Evolutionary conservation across 169 alveolate genomes (phyloP).

Genomic region (Eimeria necatrix): DNA sequence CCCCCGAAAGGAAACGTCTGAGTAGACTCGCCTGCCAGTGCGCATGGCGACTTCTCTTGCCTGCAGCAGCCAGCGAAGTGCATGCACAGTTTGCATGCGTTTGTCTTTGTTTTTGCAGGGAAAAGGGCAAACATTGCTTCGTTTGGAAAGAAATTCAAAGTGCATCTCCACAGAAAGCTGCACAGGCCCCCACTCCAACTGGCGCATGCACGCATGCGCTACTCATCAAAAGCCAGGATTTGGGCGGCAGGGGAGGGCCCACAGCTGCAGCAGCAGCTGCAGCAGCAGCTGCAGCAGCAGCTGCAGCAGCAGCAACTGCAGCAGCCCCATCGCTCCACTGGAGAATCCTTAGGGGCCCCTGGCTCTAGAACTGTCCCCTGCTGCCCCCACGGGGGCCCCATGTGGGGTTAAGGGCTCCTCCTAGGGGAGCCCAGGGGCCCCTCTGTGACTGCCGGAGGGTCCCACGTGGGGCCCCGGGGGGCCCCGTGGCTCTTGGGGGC

Average conservation of each 20-base stretch:
- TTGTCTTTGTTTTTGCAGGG: not conserved
- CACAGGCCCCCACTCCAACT: no score
- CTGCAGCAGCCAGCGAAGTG: slow-evolving; percentile 9
- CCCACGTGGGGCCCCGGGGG: no score
- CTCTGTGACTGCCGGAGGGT: no score
- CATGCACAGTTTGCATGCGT: not conserved
- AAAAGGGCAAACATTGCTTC: not conserved
- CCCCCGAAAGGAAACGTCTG: slow-evolving; percentile 75
- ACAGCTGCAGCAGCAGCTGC: not conserved
- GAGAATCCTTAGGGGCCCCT: no score
- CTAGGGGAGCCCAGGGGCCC: no score
- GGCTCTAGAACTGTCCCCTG: no score
- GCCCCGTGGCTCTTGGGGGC: no score
- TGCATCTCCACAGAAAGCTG: not conserved
- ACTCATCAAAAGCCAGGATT: no score
- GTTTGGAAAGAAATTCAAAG: not conserved
- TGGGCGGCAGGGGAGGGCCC: not conserved
- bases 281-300: slow-evolving; percentile 14
- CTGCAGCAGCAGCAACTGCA: no score
- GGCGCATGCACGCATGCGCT: slow-evolving; percentile 9
- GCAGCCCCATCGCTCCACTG: no score
- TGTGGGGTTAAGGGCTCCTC: not conserved
- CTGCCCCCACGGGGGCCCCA: no score
- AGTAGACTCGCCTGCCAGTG: slow-evolving; percentile 76
- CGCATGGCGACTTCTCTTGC: slow-evolving; percentile 52